Conservation (phyloP, 768 basidiomycete species). For the Lyophyllum semitale region DNA sequence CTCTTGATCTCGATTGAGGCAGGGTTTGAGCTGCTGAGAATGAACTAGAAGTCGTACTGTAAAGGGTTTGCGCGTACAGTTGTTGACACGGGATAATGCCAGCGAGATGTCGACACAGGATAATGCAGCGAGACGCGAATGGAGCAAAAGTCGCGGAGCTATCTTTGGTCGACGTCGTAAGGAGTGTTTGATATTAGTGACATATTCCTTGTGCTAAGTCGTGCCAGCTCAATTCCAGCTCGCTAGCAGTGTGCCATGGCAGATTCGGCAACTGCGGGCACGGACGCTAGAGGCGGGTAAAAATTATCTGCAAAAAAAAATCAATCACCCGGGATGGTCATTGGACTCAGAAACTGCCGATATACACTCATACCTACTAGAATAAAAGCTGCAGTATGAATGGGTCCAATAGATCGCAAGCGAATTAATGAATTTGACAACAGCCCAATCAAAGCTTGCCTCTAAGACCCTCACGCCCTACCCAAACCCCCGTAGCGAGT, state of each 20-base stretch:
- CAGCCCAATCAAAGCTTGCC: slow-evolving; percentile 41
- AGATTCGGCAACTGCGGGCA: slow-evolving; percentile 6
- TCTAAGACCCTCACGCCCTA: slow-evolving; percentile 45
- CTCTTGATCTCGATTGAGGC: not conserved
- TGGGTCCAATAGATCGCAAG: not conserved
- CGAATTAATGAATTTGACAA: not conserved
- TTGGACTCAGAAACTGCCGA: not conserved
- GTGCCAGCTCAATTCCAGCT: not conserved
- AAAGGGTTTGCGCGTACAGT: not conserved
- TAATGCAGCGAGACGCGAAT: not conserved
- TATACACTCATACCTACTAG: no score
- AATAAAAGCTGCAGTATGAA: no score
- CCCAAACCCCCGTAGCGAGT: slow-evolving; percentile 65
- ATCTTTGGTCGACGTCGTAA: slow-evolving; percentile 12
- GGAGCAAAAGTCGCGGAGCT: slow-evolving; percentile 3
- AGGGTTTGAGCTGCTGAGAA: not conserved
- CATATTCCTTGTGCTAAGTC: not conserved
- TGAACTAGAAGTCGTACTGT: not conserved
- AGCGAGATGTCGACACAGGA: not conserved
- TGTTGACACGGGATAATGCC: no score
- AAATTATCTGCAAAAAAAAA: not conserved
- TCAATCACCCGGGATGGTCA: not conserved
- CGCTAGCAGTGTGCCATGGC: not conserved
- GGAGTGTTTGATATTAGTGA: slow-evolving; percentile 3
- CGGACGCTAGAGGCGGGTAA: not conserved